phyloP scores from a whole-genome alignment of 1,284 basidiomycete species.

The Termitomyces sp. region DNA sequence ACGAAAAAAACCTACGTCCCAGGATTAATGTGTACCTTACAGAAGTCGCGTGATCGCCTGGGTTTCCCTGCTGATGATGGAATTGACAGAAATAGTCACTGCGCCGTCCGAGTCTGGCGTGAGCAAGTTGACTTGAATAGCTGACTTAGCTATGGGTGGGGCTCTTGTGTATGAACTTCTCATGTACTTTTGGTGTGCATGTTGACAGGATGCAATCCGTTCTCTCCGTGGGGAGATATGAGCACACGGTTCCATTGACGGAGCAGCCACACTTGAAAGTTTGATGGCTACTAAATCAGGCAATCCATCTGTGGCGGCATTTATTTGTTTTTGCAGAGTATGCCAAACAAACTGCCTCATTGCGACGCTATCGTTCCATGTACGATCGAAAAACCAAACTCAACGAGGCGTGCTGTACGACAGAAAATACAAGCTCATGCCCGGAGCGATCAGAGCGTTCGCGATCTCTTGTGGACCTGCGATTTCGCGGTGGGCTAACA shows the following conservation, averaged over 20 bases:
- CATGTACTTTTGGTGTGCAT: not conserved
- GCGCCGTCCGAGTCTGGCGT: not conserved
- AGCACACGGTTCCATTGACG: not conserved
- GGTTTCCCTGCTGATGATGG: not conserved
- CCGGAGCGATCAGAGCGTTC: not conserved
- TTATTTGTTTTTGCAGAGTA: not conserved
- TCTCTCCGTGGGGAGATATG: not conserved
- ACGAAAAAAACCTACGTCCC: not conserved
- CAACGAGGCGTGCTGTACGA: not conserved
- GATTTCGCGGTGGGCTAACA: not conserved
- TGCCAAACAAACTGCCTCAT: conserved; percentile 6
- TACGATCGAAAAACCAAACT: not conserved
- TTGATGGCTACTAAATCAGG: conserved; percentile 2
- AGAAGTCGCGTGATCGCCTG: not conserved
- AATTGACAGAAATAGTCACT: not conserved
- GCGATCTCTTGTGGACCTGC: not conserved
- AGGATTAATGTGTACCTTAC: not conserved
- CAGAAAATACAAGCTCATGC: not conserved
- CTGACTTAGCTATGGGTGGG: not conserved
- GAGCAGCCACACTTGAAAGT: conserved; percentile 8
- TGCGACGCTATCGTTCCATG: not conserved
- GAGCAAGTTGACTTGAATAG: not conserved
- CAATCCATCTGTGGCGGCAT: conserved; percentile 1
- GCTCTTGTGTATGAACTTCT: not conserved
- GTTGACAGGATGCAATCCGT: not conserved